A percentile compares a stretch with the other conserved stretches of the same genome.
Conservation (phyloP, 2,329 filamentous ascomycete genomes). For the Malbranchea zuffiana region DNA sequence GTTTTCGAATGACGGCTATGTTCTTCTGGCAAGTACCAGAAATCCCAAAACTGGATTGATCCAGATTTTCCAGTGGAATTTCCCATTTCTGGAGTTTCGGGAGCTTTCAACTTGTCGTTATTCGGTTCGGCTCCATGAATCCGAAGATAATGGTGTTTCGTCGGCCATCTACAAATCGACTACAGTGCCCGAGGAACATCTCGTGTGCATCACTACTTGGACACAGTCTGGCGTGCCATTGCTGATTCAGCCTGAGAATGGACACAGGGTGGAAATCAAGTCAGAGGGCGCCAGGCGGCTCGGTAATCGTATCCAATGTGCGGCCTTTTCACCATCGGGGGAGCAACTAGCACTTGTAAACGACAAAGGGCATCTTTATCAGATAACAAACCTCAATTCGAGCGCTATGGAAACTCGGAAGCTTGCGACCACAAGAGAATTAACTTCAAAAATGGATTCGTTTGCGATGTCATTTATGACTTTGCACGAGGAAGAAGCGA, state of each 20-base stretch:
- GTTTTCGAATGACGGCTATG: constrained; percentile 33
- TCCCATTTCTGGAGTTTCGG: constrained; percentile 28
- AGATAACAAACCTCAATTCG: constrained; percentile 31
- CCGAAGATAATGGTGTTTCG: constrained; percentile 33
- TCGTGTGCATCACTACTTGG: constrained; percentile 35
- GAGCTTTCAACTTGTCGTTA: constrained; percentile 31
- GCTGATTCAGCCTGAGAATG: constrained; percentile 30
- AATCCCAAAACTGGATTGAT: constrained; percentile 28
- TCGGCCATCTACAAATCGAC: constrained; percentile 29
- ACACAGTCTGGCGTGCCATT: constrained; percentile 35
- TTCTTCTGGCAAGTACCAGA: constrained; percentile 32
- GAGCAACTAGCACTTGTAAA: constrained; percentile 33
- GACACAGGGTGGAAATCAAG: constrained; percentile 28
- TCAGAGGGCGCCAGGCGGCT: constrained; percentile 26
- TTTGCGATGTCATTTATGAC: constrained; percentile 33
- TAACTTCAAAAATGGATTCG: constrained; percentile 30
- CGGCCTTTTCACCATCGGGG: constrained; percentile 31
- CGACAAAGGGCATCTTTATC: constrained; percentile 32
- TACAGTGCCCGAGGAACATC: constrained; percentile 24
- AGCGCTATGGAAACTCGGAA: constrained; percentile 30
- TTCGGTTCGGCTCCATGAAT: constrained; percentile 32
- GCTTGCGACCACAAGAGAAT: constrained; percentile 28
- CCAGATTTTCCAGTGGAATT: constrained; percentile 30
- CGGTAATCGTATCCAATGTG: constrained; percentile 32
- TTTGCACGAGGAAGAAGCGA: constrained; percentile 28